Evolutionary conservation across 2,329 filamentous ascomycete genomes (phyloP), one percentile per base, ranked within the genome.

Genomic region (Aspergillus pseudoglaucus): DNA sequence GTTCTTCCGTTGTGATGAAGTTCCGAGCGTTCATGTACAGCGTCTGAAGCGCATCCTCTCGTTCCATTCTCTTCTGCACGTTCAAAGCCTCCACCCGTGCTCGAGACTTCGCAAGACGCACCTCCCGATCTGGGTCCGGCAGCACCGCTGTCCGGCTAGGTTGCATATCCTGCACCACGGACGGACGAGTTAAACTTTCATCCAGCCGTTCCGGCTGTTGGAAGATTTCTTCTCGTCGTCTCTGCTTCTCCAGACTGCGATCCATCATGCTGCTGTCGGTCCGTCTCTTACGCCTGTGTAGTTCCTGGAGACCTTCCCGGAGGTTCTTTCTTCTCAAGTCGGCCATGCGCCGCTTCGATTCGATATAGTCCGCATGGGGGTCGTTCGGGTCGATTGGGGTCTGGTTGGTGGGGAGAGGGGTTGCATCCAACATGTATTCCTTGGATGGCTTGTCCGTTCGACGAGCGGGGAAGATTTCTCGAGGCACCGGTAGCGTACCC

Each of bases 1-100:
- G 85, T 44, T 78, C 72, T 65, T 95, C 90, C 20, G 79, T 84
- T 15, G 89, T 84, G 63, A 98, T 96, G 71, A 97, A 98, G 35
- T 81, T 75, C 22, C 86, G 81, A 4, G 93, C 90, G 58, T 90
- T 87, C 72, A 93, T 87, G 71, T 98, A 98, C 10, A 98, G 79
- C 49, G 88, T 83, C 69, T 95, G 88, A 25, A 98, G 72, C 14
- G 84, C 79, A 55, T 91, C 82, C 51, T 80, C 77, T 44, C 86
- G 80, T 46, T 77, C 75, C 49, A 83, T 76, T 39, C 76, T 74
- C 63, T 83, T 82, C 46, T 72, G 66, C 8, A 68, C 70, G 27
- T 75, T 66, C 38, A 77, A 66, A 12, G 72, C 69, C 44, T 70
- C 62, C 48, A 75, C 46, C 47, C 68, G 63, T 51, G 64, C 59